A percentile compares a stretch with the other conserved stretches of the same genome.
phyloP scores from a whole-genome alignment of 192 early-diverging fungal genomes.

The Entomortierella lignicola region DNA sequence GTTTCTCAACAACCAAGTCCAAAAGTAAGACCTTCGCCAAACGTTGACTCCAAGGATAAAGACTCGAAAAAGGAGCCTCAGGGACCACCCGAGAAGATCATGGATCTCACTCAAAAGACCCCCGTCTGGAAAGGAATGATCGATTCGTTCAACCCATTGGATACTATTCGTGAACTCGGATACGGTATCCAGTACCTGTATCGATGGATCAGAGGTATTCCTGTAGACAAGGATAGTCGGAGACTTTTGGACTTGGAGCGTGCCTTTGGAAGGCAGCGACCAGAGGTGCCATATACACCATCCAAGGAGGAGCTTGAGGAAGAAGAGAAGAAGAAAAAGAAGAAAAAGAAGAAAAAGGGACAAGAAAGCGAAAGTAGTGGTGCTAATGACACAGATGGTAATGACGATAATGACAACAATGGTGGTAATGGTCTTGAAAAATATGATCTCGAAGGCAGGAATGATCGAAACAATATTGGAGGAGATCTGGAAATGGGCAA shows the following conservation, averaged over 20 bases:
- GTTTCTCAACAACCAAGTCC: background rate
- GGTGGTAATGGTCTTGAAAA: background rate
- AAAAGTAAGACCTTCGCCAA: background rate
- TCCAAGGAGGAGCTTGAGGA: slow-evolving; percentile 23
- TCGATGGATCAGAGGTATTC: slow-evolving; percentile 42
- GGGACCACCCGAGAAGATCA: slow-evolving; percentile 22
- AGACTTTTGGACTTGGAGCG: slow-evolving; percentile 50
- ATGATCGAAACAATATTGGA: background rate
- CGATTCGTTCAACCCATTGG: slow-evolving; percentile 55
- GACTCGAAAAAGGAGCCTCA: slow-evolving; percentile 11
- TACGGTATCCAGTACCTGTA: slow-evolving; percentile 50
- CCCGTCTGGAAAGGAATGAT: slow-evolving; percentile 43
- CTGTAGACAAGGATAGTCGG: slow-evolving; percentile 49
- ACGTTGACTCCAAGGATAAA: slow-evolving; percentile 3
- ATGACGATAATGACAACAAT: slow-evolving; percentile 5
- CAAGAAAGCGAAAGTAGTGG: background rate
- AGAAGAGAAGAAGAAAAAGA: slow-evolving; percentile 12
- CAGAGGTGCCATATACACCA: slow-evolving; percentile 44
- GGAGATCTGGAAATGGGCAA: background rate
- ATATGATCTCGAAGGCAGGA: background rate
- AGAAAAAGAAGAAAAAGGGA: slow-evolving; percentile 6
- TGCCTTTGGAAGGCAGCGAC: slow-evolving; percentile 41
- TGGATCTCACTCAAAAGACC: slow-evolving; percentile 46
- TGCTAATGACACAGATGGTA: background rate
- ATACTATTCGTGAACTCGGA: slow-evolving; percentile 35